Evolutionary conservation across 176 grass and related monocot genomes (phyloP).

Genomic region (Bolboschoenus planiculmis): DNA sequence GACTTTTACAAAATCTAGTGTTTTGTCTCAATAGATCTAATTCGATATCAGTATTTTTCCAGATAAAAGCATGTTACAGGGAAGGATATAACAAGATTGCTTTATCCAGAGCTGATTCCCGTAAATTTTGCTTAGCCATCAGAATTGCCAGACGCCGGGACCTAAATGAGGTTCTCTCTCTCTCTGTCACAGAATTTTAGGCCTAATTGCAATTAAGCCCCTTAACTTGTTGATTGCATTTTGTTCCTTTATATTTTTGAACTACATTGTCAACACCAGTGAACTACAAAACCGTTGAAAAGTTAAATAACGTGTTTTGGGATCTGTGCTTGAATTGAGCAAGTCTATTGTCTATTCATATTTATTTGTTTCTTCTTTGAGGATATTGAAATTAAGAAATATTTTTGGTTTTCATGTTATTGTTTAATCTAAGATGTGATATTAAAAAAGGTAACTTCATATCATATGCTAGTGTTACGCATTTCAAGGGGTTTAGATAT

Average conservation of each 20-base stretch:
- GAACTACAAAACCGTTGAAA: not conserved
- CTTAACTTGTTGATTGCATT: not conserved
- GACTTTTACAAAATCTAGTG: conserved; percentile 5
- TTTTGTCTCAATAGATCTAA: conserved; percentile 24
- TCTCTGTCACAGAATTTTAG: not conserved
- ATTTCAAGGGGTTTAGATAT: not conserved
- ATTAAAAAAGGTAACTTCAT: not conserved
- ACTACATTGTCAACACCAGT: not conserved
- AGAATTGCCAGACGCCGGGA: conserved; percentile 55
- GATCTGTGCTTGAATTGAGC: not conserved
- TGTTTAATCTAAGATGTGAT: not conserved
- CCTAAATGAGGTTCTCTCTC: conserved; percentile 39
- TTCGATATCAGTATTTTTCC: conserved; percentile 7
- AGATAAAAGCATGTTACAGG: conserved; percentile 41
- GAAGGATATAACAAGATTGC: conserved; percentile 56
- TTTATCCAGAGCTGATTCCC: conserved; percentile 47
- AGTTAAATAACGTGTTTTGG: not conserved
- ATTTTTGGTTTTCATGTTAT: not conserved
- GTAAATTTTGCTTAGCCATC: conserved; percentile 67
- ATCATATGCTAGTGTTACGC: not conserved
- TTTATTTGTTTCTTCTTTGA: not conserved
- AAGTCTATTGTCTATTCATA: not conserved
- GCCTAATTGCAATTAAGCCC: not conserved
- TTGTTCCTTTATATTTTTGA: not conserved
- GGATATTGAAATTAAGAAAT: not conserved